phyloP scores from a whole-genome alignment of 345 rosid genomes.

The Mallotus nudiflorus region DNA sequence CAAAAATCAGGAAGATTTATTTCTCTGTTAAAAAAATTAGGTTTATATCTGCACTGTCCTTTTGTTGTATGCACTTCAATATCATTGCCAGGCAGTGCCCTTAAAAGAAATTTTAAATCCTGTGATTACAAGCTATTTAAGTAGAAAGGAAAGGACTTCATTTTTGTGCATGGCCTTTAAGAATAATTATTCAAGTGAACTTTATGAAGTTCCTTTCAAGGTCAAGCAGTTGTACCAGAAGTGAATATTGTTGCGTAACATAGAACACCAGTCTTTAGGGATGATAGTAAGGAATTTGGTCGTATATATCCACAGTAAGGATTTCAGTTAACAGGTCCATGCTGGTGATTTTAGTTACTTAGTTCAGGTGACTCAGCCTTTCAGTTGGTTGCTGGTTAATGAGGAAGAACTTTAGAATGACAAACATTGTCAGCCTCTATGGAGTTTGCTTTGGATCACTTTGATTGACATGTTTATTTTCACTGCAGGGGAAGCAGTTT shows the following conservation, averaged over 20 bases:
- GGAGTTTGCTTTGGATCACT: background rate
- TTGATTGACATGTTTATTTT: background rate
- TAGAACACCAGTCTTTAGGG: background rate
- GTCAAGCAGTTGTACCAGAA: background rate
- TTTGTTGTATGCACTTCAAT: background rate
- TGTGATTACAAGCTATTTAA: no score
- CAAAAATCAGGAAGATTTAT: background rate
- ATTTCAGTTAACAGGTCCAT: no score
- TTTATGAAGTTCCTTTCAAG: background rate
- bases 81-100: background rate
- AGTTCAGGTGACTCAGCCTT: background rate
- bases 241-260: background rate
- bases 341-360: no score
- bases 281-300: background rate
- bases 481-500: conserved; percentile 51
- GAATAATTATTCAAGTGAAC: background rate
- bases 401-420: background rate
- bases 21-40: background rate
- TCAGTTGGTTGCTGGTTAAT: no score
- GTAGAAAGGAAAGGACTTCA: background rate
- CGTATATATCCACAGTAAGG: no score
- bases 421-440: background rate
- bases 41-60: background rate
- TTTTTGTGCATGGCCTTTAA: background rate
- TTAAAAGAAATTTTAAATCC: background rate